Percentiles rank a stretch among this genome's conserved stretches.
Conservation (phyloP, 2,329 filamentous ascomycete genomes). For the Colletotrichum magnum region DNA sequence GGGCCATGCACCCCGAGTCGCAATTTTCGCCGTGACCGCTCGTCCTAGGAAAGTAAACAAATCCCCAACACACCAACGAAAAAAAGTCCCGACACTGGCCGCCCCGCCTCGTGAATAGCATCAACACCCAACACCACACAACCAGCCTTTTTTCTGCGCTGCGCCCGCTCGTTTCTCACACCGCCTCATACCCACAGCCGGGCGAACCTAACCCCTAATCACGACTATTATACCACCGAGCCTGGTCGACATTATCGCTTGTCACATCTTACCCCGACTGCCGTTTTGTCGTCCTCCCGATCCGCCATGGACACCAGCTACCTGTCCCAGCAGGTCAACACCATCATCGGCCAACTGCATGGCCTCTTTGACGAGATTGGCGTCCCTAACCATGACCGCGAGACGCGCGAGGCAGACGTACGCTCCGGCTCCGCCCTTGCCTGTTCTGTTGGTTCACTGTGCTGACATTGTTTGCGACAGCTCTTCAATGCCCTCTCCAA, state of each 20-base stretch:
- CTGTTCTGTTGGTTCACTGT: neutral
- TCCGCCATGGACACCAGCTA: constrained; percentile 87
- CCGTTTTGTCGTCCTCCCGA: constrained; percentile 2
- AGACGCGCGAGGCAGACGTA: constrained; percentile 91
- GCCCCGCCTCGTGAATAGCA: constrained; percentile 35
- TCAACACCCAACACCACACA: constrained; percentile 25
- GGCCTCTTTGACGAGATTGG: constrained; percentile 98
- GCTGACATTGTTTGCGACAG: constrained; percentile 59
- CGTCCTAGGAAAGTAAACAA: constrained; percentile 33
- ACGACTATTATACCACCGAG: neutral
- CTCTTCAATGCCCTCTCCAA: constrained; percentile 93
- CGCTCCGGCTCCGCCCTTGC: constrained; percentile 43
- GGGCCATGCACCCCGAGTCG: constrained; percentile 35
- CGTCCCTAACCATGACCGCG: constrained; percentile 92
- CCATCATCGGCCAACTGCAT: constrained; percentile 92
- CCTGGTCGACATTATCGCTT: neutral
- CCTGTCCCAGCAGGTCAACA: constrained; percentile 94
- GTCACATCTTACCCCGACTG: neutral
- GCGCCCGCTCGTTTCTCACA: constrained; percentile 26
- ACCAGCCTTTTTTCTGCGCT: constrained; percentile 27
- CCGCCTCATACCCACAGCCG: neutral
- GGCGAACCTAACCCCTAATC: neutral
- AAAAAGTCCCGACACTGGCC: constrained; percentile 16
- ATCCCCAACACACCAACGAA: constrained; percentile 15
- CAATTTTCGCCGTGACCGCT: constrained; percentile 33